These are phyloP conservation scores for Coprinopsis sp. DNA, from an alignment of 768 basidiomycete species.

Conservation along the genomic window DNA sequence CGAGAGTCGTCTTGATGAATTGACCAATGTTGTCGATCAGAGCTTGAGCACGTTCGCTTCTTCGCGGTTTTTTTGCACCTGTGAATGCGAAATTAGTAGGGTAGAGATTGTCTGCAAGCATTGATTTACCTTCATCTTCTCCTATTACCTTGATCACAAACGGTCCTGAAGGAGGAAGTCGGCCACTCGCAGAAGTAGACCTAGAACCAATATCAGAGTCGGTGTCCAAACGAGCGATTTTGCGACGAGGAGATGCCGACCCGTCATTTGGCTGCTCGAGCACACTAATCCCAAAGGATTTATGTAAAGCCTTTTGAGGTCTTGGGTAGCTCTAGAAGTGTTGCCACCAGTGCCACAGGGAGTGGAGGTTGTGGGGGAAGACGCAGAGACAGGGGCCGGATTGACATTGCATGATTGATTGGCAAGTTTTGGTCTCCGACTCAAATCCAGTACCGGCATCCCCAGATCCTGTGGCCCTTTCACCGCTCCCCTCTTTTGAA, in stretches of 20 bases:
- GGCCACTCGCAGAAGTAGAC: conserved; percentile 31
- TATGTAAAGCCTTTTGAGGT: conserved; percentile 51
- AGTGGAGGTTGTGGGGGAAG: too few species aligned
- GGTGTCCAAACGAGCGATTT: conserved; percentile 60
- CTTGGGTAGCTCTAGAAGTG: conserved; percentile 31
- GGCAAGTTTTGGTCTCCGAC: too few species aligned
- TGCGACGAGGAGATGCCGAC: conserved; percentile 58
- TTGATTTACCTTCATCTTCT: conserved; percentile 23
- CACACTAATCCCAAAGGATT: conserved; percentile 34
- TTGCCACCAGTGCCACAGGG: conserved; percentile 2
- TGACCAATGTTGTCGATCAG: too few species aligned
- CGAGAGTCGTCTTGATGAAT: too few species aligned
- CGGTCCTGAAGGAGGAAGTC: conserved; percentile 27
- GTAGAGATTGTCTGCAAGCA: background rate
- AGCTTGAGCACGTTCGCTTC: too few species aligned
- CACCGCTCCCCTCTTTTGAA: too few species aligned
- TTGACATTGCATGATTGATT: too few species aligned
- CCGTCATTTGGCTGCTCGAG: conserved; percentile 31
- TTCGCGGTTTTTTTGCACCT: background rate
- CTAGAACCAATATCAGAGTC: conserved; percentile 69
- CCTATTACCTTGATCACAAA: conserved; percentile 45
- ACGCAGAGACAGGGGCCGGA: too few species aligned
- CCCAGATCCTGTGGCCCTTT: too few species aligned
- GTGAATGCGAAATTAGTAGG: background rate
- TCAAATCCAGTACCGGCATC: too few species aligned